Conservation (phyloP, 805 yeast genomes). For the Starmerella apis region DNA sequence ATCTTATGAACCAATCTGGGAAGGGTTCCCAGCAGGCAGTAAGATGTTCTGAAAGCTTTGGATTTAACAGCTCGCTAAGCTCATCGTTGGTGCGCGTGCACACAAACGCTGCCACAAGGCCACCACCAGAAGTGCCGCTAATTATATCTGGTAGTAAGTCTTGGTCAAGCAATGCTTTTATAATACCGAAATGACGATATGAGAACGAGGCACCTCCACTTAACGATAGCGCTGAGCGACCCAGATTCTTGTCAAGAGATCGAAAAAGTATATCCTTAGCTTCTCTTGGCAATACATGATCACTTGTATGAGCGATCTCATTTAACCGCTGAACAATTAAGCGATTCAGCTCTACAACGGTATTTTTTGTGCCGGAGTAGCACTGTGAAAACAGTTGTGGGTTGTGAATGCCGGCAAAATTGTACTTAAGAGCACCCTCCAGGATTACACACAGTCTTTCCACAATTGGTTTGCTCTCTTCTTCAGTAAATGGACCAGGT, state of each 20-base stretch:
- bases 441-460: slow-evolving; percentile 46
- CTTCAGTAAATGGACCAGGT: slow-evolving; percentile 24
- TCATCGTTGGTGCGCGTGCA: slow-evolving; percentile 64
- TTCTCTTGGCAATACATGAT: slow-evolving; percentile 31
- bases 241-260: slow-evolving; percentile 52
- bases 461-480: slow-evolving; percentile 21
- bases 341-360: slow-evolving; percentile 45
- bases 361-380: slow-evolving; percentile 60
- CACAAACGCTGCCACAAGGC: slow-evolving; percentile 60
- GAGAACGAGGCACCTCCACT: slow-evolving; percentile 77
- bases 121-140: slow-evolving; percentile 77
- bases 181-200: slow-evolving; percentile 65
- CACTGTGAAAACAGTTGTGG: slow-evolving; percentile 60
- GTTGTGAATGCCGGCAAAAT: slow-evolving; percentile 72
- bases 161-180: slow-evolving; percentile 58
- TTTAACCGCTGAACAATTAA: slow-evolving; percentile 45
- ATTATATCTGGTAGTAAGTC: slow-evolving; percentile 57
- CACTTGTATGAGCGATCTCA: slow-evolving; percentile 34
- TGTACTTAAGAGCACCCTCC: slow-evolving; percentile 57
- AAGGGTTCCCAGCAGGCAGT: slow-evolving; percentile 61
- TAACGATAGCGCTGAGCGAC: slow-evolving; percentile 59
- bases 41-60: slow-evolving; percentile 51
- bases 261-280: slow-evolving; percentile 47
- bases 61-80: slow-evolving; percentile 44
- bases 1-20: slow-evolving; percentile 49